A percentile compares a stretch with the other conserved stretches of the same genome.
Conservation (phyloP, 2,329 filamentous ascomycete species). For the Paecilomyces sp. region DNA sequence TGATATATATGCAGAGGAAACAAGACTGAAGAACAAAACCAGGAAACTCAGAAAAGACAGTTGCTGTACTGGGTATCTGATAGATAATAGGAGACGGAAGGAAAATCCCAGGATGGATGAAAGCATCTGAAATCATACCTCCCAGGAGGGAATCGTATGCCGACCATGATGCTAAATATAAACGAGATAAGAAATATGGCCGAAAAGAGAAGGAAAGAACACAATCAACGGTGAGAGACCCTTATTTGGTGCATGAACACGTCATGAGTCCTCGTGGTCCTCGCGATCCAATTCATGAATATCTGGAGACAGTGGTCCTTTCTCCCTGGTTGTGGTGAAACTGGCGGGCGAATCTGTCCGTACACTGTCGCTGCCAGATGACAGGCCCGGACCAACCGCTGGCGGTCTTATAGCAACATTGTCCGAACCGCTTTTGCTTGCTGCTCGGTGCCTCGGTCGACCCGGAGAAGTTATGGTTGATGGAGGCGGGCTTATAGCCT, state of each 20-base stretch:
- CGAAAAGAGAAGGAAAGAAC: neutral
- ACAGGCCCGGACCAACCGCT: conserved; percentile 13
- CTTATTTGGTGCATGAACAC: neutral
- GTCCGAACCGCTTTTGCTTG: neutral
- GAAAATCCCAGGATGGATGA: neutral
- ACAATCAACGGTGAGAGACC: neutral
- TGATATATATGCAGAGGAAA: neutral
- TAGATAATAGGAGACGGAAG: conserved; percentile 6
- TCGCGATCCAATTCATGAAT: neutral
- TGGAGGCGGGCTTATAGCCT: neutral
- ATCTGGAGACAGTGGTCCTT: neutral
- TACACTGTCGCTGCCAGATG: conserved; percentile 18
- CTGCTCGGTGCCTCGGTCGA: neutral
- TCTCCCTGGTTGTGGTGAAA: conserved; percentile 5
- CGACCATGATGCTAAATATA: neutral
- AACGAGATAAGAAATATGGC: neutral
- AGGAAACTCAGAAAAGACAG: conserved; percentile 1
- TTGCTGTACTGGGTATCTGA: conserved; percentile 27
- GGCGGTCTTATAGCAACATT: conserved; percentile 7
- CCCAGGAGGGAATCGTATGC: neutral
- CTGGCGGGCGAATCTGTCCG: conserved; percentile 18
- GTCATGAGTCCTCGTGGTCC: neutral
- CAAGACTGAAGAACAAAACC: neutral
- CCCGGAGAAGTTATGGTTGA: neutral
- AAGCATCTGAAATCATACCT: neutral